Base-by-base conservation (phyloP, 208 protist genomes). In the Crithidia expoeki region DNA sequence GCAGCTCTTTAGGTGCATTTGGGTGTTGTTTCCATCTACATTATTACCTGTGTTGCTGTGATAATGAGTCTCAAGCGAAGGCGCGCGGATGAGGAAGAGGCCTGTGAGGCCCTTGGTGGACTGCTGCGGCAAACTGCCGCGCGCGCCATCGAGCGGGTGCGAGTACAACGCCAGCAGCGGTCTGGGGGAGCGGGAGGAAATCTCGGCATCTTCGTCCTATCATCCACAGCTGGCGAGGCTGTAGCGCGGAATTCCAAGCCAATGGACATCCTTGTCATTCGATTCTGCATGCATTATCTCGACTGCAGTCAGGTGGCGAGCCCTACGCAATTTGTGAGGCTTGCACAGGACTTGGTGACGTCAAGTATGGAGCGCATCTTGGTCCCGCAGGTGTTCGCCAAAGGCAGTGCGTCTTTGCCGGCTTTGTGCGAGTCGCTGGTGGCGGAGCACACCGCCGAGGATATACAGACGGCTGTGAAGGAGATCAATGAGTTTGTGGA, bases 401-500 rank as follows among this genome's bases (percentile, higher is more conserved):
- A 61, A 19, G 57, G 83, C 1, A 61, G 70, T 14, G 47, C 44
- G 17, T 81, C 85, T 2, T 80, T 91, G 11, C 81, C 89, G n/a
- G 61, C 80, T 17, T 75, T 94, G 60, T 90, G 87, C 55, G 90
- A 95, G 73, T 49, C 60, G n/a, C 73, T 94, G 1, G 86, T 93
- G 14, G 70, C 81, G 10, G 90, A 95, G 76, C 71, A 90, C 80
- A 87, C 84, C 6, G 84, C 90, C 1, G 88, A 80, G 36, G 85
- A 81, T 6, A 79, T 95, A 44, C 81, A 92, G 63, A 66, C 68
- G 28, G 83, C 84, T 16, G 53, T 95, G 51, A 78, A 79, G 49
- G 83, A 84, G 17, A 79, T 93, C 46, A 80, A 87, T 19, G 90
- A 89, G 70, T 95, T 90, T 63, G 83, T 93, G 16, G 86, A 95